Percentiles rank a stretch among this genome's conserved stretches.
These are phyloP conservation scores for Fusarium devonianum DNA, from an alignment of 2,329 filamentous ascomycete genomes.

Conservation along the genomic window DNA sequence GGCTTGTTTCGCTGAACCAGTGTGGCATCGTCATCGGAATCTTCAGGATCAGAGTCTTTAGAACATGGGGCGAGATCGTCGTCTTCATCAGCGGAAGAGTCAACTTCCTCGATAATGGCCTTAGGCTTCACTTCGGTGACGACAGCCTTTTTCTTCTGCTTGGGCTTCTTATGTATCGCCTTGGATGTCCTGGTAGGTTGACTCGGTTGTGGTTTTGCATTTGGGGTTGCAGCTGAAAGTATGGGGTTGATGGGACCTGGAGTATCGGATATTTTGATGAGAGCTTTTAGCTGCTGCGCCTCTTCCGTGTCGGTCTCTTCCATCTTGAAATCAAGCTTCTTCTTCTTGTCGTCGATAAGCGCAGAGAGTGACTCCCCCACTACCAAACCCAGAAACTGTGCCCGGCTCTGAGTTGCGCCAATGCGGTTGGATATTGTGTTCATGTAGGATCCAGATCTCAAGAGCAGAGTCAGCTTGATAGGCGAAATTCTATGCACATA, in stretches of 20 bases:
- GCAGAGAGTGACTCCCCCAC: conserved; percentile 76
- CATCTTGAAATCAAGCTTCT: conserved; percentile 81
- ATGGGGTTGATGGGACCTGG: conserved; percentile 66
- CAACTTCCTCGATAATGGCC: conserved; percentile 71
- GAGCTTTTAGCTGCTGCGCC: conserved; percentile 74
- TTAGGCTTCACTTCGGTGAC: conserved; percentile 44
- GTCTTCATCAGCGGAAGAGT: conserved; percentile 65
- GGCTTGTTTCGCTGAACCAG: conserved; percentile 84
- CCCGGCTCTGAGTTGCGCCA: conserved; percentile 74
- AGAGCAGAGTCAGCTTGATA: conserved; percentile 70
- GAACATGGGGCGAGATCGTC: conserved; percentile 78
- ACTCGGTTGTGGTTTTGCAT: conserved; percentile 1
- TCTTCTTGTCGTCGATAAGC: conserved; percentile 72
- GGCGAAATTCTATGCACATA: conserved; percentile 73
- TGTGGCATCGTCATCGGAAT: conserved; percentile 92
- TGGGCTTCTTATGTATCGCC: conserved; percentile 35
- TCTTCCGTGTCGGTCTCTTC: conserved; percentile 79
- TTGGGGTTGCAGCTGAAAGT: conserved; percentile 29
- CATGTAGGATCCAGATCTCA: conserved; percentile 77
- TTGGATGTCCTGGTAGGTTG: conserved; percentile 13
- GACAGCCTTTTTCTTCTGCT: conserved; percentile 42
- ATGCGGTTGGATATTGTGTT: conserved; percentile 85
- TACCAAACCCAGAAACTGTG: conserved; percentile 86
- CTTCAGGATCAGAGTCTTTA: conserved; percentile 88
- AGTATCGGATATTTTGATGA: conserved; percentile 69